Base-by-base conservation (phyloP, 2,329 filamentous ascomycete species). In the Epichloe festucae region DNA sequence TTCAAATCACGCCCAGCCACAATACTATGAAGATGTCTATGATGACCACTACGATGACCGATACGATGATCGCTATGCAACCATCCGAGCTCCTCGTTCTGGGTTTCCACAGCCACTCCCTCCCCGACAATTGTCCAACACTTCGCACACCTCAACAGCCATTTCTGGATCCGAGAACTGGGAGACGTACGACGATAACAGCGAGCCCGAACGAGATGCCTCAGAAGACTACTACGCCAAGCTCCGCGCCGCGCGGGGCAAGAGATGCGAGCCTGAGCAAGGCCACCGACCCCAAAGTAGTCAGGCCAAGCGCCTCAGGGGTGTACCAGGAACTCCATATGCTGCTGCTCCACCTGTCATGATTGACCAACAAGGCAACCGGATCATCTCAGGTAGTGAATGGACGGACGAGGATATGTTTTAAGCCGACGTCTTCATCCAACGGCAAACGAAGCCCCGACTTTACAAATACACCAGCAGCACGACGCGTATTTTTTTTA, bases 131-230 rank as follows among this genome's bases (percentile, higher is more conserved):
- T 82, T 85, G 15, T 71, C 68, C 3, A 60, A 57, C 48, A 84
- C 84, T 1, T 90, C 87, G 41, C 82, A 82, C 57, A 80, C 83
- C 0, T 90, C 87, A n/a, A 88, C 85, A 1, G 76, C 76, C 21
- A 76, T 86, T 27, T 89, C 87, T 5, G 88, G 87, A 1, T 95
- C 88, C 3, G 91, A 97, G 69, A 97, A 97, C 66, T 97, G 91
- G 91, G 91, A 97, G 68, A 95, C 90, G 10, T 97, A 93, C 61
- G 90, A 93, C 59, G 88, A 95, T 65, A 81, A 78, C 57, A 89
- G 85, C 55, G 84, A 89, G 61, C 80, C 84, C 0, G 86, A 89
- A 60, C 75, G 77, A 23, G 89, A 95, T 63, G 79, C 78, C 0
- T 83, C 82, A 4, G 87, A 93, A 54, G 76, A 81, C 10, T 94